Evolutionary conservation across 78 protist genomes (phyloP).

Genomic region (Protostelium mycophagum): DNA sequence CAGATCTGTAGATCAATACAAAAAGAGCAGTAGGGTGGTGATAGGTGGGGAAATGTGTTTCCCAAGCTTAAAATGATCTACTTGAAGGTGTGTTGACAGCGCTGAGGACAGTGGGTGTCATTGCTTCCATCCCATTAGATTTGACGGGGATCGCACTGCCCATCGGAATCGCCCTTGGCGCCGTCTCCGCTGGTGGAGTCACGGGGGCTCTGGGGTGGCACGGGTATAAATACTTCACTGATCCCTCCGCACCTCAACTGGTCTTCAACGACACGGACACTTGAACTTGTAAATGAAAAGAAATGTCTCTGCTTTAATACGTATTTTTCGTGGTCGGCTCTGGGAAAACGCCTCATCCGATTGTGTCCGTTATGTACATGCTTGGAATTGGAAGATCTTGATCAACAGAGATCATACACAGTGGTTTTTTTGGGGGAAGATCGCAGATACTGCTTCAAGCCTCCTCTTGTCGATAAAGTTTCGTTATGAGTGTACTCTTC

Average conservation of each 20-base stretch:
- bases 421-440: too few species aligned
- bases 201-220: slow-evolving; percentile 1
- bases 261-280: background rate
- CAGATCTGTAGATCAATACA: background rate
- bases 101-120: background rate
- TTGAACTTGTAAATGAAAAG: too few species aligned
- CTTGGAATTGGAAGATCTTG: too few species aligned
- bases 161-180: background rate
- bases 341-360: too few species aligned
- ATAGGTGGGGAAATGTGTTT: background rate
- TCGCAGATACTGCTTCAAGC: too few species aligned
- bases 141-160: background rate
- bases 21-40: background rate
- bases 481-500: too few species aligned
- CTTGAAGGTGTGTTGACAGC: background rate
- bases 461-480: too few species aligned
- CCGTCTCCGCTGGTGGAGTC: background rate
- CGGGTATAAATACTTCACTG: background rate
- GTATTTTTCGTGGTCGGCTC: too few species aligned
- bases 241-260: background rate
- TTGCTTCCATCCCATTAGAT: background rate
- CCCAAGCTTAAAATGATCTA: background rate
- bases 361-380: too few species aligned
- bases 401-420: too few species aligned
- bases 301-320: too few species aligned